Conservation (phyloP, 768 basidiomycete species). For the Phaffia australis region DNA sequence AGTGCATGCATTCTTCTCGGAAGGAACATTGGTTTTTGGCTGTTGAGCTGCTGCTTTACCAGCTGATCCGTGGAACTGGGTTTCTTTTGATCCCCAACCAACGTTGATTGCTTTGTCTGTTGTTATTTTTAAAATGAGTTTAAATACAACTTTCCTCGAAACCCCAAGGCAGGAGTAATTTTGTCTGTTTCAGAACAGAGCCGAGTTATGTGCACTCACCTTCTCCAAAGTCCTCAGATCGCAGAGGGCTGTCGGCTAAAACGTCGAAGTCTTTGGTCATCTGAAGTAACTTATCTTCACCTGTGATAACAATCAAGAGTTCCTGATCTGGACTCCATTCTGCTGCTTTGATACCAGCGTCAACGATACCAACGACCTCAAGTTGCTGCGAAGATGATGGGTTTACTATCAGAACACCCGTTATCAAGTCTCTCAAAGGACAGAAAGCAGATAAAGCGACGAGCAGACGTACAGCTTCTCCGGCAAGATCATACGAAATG, state of each 20-base stretch:
- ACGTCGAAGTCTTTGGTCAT: slow-evolving; percentile 87
- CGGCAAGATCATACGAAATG: slow-evolving; percentile 49
- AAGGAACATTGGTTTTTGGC: slow-evolving; percentile 30
- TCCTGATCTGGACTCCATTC: slow-evolving; percentile 89
- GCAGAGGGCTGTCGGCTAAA: slow-evolving; percentile 63
- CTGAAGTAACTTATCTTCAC: slow-evolving; percentile 66
- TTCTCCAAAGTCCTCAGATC: slow-evolving; percentile 72
- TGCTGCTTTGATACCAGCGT: slow-evolving; percentile 68
- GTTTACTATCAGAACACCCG: background rate
- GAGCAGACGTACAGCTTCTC: slow-evolving; percentile 39
- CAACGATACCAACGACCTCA: slow-evolving; percentile 77
- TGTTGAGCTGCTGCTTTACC: slow-evolving; percentile 69
- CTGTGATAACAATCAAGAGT: slow-evolving; percentile 67
- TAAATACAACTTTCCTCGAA: slow-evolving; percentile 3
- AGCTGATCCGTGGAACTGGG: slow-evolving; percentile 92
- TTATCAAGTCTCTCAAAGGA: background rate
- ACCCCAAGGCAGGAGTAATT: background rate
- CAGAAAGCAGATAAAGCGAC: background rate
- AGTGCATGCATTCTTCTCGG: slow-evolving; percentile 38
- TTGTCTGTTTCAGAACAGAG: background rate
- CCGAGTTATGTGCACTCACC: slow-evolving; percentile 43
- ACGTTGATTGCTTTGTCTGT: slow-evolving; percentile 83
- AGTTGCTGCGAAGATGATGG: slow-evolving; percentile 40
- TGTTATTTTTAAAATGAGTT: slow-evolving; percentile 7
- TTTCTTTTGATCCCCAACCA: slow-evolving; percentile 94